Evolutionary conservation across 306 rosid species (phyloP).

Genomic region (Ormosia emarginata): DNA sequence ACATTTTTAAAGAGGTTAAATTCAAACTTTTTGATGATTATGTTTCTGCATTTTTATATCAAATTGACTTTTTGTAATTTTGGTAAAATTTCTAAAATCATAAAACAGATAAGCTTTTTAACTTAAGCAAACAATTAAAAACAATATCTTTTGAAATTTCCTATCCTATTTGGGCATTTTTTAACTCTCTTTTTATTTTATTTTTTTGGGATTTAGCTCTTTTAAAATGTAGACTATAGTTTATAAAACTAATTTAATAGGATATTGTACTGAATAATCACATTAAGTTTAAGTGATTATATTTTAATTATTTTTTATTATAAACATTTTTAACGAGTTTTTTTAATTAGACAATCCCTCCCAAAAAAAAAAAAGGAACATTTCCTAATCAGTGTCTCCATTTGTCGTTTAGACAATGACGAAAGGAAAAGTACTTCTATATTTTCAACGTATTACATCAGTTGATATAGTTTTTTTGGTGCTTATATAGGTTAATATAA

Average conservation of each 20-base stretch:
- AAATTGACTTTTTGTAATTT: not conserved
- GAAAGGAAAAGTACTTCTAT: not conserved
- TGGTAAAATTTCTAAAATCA: not conserved
- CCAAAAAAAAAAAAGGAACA: not conserved
- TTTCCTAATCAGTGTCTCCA: not conserved
- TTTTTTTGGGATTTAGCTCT: not conserved
- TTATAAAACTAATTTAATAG: not conserved
- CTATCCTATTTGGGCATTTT: not conserved
- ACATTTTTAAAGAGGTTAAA: not conserved
- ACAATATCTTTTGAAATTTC: not conserved
- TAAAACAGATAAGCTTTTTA: not conserved
- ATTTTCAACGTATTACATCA: not conserved
- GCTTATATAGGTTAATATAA: not conserved
- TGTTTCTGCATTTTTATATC: not conserved
- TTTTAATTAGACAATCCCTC: not conserved
- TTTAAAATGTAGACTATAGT: not conserved
- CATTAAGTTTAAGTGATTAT: not conserved
- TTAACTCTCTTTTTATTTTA: not conserved
- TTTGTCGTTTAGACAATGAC: not conserved
- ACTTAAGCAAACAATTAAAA: not conserved
- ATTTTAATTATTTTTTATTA: not conserved
- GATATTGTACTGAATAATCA: not conserved
- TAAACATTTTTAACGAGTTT: not conserved
- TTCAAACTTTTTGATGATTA: conserved; percentile 20
- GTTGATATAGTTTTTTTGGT: not conserved